Evolutionary conservation across 257 asterid genomes (phyloP), one percentile per base, ranked within the genome.

Genomic region (Przewalskia tangutica): DNA sequence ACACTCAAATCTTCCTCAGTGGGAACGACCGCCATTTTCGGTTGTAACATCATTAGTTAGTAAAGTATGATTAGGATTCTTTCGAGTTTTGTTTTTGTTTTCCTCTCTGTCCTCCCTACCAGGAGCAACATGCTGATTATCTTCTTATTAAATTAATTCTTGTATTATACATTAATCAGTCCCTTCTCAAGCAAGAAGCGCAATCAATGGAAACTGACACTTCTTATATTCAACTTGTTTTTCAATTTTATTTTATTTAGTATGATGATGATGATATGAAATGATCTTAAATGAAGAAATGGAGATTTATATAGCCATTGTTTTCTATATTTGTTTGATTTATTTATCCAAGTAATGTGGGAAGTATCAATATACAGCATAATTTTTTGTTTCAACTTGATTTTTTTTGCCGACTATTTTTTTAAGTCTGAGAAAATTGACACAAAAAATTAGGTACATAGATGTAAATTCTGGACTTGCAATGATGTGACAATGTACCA

Each of bases 41-140:
- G 54, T 82, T 88, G 89, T 89, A 85, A 83, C 88, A 82, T 86
- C 54, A 84, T 81, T 77, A 62, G 85, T 66, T 76, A 85, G 81
- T 79, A 82, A 67, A 80, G 86, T 81, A 90, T 75, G 85, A 77
- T 71, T 82, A 81, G 84, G 73, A 81, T 81, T 81, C 65, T 55
- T 90, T 11, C 6, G 59, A 86, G 90, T 90, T 34, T 32, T n/a
- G 59, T 77, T 83, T 83, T 27, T 81, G 50, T 14, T 76, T 5
- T n/a, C 17, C 68, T 51, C 77, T 48, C 20, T 18, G 59, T 9
- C n/a, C 44, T 71, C 79, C 59, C 17, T 73, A 23, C 60, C 38
- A 75, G 63, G 68, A 85, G 84, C 55, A 65, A 20, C 79, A 67
- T 77, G 42, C 40, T 76, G 59, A 80, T 68, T 68, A 73, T n/a